Evolutionary conservation across 306 rosid genomes (phyloP), one percentile per base, ranked within the genome.

Genomic region (Calophaca sinica): DNA sequence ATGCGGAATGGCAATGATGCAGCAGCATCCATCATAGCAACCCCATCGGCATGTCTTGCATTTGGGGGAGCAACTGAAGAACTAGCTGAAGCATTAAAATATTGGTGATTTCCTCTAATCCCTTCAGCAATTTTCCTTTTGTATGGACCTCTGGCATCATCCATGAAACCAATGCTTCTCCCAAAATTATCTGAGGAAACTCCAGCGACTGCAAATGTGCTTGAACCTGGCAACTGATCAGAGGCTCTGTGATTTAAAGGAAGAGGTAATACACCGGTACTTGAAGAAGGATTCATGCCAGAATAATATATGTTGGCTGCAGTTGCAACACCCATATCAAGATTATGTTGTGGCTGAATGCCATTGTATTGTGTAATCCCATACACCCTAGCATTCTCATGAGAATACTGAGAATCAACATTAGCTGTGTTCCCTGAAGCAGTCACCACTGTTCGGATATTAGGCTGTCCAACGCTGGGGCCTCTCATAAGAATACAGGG

Each of bases 91-190:
- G 81, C 84, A 75, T 83, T 89, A 65, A 83, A 87, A 68, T 85
- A 79, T 48, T 86, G 99, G 52, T 76, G 70, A 77, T 81, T 78
- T 79, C 96, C 96, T 5, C 88, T 84, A 31, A 85, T 72, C 38
- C 89, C 90, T 83, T 90, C 97, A 2, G 86, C 80, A 64, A 48
- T 61, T 86, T 96, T 96, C 84, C 92, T 89, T 87, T 96, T 96
- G 86, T 77, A 84, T 20, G 89, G 97, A 85, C 87, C 92, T 76
- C 97, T 82, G 41, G 77, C 87, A 70, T 91, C 96, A 72, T 96
- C 96, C 57, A 90, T 59, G 42, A 83, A 85, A 79, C 70, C 83
- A 13, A 74, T 57, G 79, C 81, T 86, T 82, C 94, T 87, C 49
- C 90, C 91, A 33, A 76, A 86, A 73, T 86, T 87, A 80, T 88